These are phyloP conservation scores for Linnemannia exigua DNA, from an alignment of 192 early-diverging fungal genomes.

Conservation along the genomic window DNA sequence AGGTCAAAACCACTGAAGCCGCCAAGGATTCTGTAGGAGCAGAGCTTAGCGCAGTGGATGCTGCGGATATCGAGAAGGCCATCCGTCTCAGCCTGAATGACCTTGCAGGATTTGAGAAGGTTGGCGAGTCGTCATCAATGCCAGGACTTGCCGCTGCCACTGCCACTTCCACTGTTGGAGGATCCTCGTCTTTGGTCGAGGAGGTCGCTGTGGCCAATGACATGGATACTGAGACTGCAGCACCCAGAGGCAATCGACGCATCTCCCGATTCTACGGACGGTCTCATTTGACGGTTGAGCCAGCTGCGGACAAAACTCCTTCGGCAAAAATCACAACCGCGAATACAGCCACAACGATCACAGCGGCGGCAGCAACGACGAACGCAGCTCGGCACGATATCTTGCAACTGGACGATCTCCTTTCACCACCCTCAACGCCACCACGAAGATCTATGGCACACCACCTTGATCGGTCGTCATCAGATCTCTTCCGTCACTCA, in stretches of 20 bases:
- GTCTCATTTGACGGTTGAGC: not conserved
- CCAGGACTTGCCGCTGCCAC: not conserved
- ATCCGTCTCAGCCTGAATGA: slow-evolving; percentile 7
- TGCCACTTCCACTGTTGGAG: not conserved
- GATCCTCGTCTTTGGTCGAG: not conserved
- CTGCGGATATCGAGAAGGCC: slow-evolving; percentile 18
- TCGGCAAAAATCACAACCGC: not conserved
- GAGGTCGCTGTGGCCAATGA: not conserved
- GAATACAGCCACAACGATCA: not conserved
- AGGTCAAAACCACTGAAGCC: not conserved
- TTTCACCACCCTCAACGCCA: slow-evolving; percentile 20
- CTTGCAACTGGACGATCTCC: not conserved
- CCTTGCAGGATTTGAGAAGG: not conserved
- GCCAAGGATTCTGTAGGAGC: not conserved
- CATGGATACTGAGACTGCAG: not conserved
- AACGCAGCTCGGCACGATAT: not conserved
- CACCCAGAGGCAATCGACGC: not conserved
- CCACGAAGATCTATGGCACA: not conserved
- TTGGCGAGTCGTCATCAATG: not conserved
- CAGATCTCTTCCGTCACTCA: not conserved
- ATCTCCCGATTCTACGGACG: slow-evolving; percentile 19
- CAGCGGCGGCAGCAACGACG: not conserved
- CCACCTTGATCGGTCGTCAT: not conserved
- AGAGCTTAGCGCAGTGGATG: not conserved
- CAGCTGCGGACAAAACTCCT: not conserved